phyloP scores from a whole-genome alignment of 2,329 filamentous ascomycete species.

The Ophiostoma himal-ulmi region DNA sequence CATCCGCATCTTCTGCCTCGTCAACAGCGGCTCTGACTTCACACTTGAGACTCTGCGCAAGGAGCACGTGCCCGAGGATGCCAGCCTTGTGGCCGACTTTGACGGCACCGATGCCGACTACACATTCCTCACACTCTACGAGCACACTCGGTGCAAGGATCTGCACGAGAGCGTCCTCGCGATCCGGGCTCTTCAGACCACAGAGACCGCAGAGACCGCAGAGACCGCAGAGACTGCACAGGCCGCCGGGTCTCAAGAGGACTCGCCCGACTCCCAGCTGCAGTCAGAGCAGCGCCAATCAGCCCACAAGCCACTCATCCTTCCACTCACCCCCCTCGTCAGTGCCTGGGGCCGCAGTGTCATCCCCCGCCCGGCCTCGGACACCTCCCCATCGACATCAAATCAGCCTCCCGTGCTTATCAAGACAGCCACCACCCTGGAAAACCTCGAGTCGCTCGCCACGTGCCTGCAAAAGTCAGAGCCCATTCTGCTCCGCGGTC shows the following conservation, averaged over 20 bases:
- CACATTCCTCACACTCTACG: conserved; percentile 59
- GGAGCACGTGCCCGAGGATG: conserved; percentile 56
- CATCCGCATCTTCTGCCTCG: conserved; percentile 71
- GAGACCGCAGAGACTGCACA: background rate
- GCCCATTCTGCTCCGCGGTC: conserved; percentile 74
- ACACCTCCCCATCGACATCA: conserved; percentile 23
- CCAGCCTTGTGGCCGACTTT: conserved; percentile 61
- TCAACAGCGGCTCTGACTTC: conserved; percentile 72
- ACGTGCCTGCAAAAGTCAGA: conserved; percentile 58
- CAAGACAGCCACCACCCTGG: conserved; percentile 63
- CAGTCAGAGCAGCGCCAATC: background rate
- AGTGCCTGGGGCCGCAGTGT: conserved; percentile 61
- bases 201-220: background rate
- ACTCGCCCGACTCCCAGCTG: conserved; percentile 5
- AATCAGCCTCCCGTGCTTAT: conserved; percentile 49
- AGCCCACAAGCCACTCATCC: conserved; percentile 23
- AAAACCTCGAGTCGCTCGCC: conserved; percentile 67
- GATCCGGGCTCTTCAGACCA: conserved; percentile 28
- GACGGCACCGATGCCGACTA: conserved; percentile 75
- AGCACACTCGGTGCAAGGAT: conserved; percentile 48
- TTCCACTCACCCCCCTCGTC: conserved; percentile 53
- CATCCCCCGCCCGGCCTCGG: conserved; percentile 55
- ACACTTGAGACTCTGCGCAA: conserved; percentile 67
- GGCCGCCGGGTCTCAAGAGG: background rate
- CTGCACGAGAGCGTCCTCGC: conserved; percentile 40